Conservation (phyloP, 495 filamentous ascomycete genomes). For the Pseudotulostoma volvatum region DNA sequence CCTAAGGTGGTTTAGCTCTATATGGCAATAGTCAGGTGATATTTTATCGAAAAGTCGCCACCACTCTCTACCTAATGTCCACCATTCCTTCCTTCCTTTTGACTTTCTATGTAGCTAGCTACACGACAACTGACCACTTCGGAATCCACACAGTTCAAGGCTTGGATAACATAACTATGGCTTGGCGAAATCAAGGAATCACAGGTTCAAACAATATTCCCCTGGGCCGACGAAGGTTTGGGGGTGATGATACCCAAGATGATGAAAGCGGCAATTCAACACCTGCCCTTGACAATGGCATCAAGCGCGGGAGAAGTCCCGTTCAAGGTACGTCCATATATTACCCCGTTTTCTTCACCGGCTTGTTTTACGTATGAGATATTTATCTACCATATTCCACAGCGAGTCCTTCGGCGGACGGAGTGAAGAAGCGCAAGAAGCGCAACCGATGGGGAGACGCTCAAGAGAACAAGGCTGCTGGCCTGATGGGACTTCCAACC, state of each 20-base stretch:
- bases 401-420: slow-evolving; percentile 47
- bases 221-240: slow-evolving; percentile 77
- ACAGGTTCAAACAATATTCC: slow-evolving; percentile 98
- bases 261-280: slow-evolving; percentile 41
- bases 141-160: too few relatives aligned
- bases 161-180: slow-evolving; percentile 43
- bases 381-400: not conserved
- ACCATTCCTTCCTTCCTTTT: slow-evolving; percentile 3
- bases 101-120: not conserved
- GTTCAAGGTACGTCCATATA: slow-evolving; percentile 33
- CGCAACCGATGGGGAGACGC: slow-evolving; percentile 94
- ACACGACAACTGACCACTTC: not conserved
- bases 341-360: not conserved
- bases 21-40: too few relatives aligned
- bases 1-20: too few relatives aligned
- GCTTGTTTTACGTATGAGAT: not conserved
- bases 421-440: slow-evolving; percentile 78
- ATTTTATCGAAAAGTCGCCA: too few relatives aligned
- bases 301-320: slow-evolving; percentile 66
- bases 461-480: slow-evolving; percentile 92
- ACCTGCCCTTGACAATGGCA: slow-evolving; percentile 34
- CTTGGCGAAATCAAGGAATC: slow-evolving; percentile 88
- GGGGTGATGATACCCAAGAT: slow-evolving; percentile 45
- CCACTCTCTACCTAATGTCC: slow-evolving; percentile 5
- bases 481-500: slow-evolving; percentile 91